Evolutionary conservation across 2,329 filamentous ascomycete species (phyloP).

Genomic region (Tolypocladium sp.): DNA sequence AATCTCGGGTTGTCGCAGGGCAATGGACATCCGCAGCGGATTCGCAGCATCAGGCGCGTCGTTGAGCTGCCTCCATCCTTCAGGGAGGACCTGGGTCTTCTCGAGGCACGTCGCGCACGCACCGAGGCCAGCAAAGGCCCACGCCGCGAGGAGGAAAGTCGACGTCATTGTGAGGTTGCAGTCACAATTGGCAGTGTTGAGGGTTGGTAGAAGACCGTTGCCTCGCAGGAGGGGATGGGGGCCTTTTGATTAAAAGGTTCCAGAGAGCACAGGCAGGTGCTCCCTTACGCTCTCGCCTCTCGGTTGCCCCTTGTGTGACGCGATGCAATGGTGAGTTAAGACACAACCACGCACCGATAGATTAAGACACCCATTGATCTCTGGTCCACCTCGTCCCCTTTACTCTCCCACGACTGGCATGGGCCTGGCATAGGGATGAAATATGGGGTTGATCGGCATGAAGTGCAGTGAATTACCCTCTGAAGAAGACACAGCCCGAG

Average conservation of each 20-base stretch:
- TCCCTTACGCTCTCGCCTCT: background rate
- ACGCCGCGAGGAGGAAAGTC: conserved; percentile 5
- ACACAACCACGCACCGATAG: background rate
- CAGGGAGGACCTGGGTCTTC: conserved; percentile 14
- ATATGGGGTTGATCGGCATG: background rate
- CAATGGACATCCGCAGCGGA: conserved; percentile 20
- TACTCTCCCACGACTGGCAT: background rate
- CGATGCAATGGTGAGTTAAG: background rate
- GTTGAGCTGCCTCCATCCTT: conserved; percentile 19
- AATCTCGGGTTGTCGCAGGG: conserved; percentile 21
- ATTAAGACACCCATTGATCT: background rate
- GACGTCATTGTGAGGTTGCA: conserved; percentile 5
- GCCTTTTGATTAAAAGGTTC: background rate
- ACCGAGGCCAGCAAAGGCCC: conserved; percentile 14
- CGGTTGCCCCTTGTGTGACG: background rate
- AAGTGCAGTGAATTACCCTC: background rate
- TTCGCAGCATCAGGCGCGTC: conserved; percentile 12
- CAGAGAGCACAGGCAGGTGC: background rate
- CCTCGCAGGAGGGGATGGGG: background rate
- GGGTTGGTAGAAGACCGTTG: background rate
- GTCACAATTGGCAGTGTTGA: background rate
- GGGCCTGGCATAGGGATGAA: background rate
- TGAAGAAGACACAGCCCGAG: background rate
- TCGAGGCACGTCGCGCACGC: conserved; percentile 16
- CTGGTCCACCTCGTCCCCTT: background rate